Evolutionary conservation across 2,329 filamentous ascomycete genomes (phyloP), one percentile per base, ranked within the genome.

Genomic region (Tolypocladium guangdongense): DNA sequence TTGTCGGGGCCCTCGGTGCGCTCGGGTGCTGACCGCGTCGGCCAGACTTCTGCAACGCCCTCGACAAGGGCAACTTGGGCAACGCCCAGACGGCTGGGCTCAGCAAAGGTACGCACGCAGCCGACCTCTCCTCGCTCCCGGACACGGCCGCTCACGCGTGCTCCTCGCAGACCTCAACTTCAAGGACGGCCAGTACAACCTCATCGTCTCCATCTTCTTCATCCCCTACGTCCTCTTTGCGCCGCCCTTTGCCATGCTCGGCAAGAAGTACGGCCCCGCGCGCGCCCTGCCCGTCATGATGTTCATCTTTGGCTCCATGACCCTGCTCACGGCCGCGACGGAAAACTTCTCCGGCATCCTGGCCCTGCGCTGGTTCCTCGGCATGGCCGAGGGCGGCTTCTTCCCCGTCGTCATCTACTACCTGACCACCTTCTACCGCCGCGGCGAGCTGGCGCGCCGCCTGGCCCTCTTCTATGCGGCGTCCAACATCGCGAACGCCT

Each of bases 381-480:
- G 84, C 82, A 63, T 75, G 65, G 66, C 68, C 8, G 79, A 82
- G 63, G 77, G 77, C 2, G 78, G 75, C 2, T 81, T 80, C 64
- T 79, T 78, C 55, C 73, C 77, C 5, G 71, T 76, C 0, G 73
- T 75, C 16, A 76, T 81, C 3, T 80, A 78, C 62, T 82, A 74
- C 67, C 60, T 74, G 64, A 68, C 78, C 0, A 68, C 78, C 0
- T 80, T 81, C 45, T 81, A 78, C 57, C 72, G 72, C 24, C 68
- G 73, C 24, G 71, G 71, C 35, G 73, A 76, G 54, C 63, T 76
- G 1, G 74, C 73, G 0, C 64, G 74, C 4, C 65, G 74, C 2
- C 69, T 60, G 2, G 85, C 85, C 50, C 70, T 89, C 57, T 90
- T 90, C 71, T 91, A 90, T 60, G 87, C 86, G 0, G 86, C 86